A percentile compares a stretch with the other conserved stretches of the same genome.
Evolutionary conservation across 768 basidiomycete species (phyloP).

Genomic region (Lentinula guzmanii): DNA sequence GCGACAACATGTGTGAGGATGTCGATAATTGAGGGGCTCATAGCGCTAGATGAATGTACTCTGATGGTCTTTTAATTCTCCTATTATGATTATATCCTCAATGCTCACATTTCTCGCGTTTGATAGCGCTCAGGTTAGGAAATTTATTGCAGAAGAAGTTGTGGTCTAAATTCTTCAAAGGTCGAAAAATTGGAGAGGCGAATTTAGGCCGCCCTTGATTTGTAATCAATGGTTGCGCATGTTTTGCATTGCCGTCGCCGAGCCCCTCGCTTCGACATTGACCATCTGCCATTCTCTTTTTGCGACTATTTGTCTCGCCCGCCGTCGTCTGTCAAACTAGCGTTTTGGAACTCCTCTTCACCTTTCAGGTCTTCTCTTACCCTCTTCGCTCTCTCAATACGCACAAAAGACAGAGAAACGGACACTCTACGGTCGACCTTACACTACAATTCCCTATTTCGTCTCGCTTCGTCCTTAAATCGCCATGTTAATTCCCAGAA

Average conservation of each 20-base stretch:
- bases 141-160: no score
- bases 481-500: constrained; percentile 8
- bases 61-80: no score
- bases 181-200: neutral
- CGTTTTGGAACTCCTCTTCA: neutral
- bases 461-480: neutral
- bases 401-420: neutral
- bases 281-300: neutral
- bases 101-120: no score
- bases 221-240: neutral
- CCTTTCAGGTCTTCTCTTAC: neutral
- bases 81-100: no score
- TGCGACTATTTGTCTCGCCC: neutral
- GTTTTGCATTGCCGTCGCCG: neutral
- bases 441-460: neutral
- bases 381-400: neutral
- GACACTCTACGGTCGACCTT: neutral
- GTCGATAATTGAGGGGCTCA: neutral
- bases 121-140: no score
- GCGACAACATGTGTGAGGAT: neutral
- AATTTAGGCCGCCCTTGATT: neutral
- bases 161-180: no score
- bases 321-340: neutral
- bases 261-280: neutral
- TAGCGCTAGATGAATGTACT: no score